phyloP scores from a whole-genome alignment of 345 rosid species.

The Gossypium bickii region DNA sequence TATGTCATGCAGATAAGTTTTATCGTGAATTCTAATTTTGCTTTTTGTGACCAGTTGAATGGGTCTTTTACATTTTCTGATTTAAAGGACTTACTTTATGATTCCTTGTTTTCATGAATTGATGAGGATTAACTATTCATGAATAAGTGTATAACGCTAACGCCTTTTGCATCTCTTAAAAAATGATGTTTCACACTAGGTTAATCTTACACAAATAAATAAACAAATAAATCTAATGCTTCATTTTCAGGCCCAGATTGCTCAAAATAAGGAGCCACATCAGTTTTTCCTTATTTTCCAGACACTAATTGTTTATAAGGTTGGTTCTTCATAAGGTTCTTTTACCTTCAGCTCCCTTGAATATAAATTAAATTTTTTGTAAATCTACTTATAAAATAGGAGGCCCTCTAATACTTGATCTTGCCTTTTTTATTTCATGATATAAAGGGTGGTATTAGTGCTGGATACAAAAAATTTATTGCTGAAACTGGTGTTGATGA shows the following conservation, averaged over 20 bases:
- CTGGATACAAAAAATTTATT: conserved; percentile 42
- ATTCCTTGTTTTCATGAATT: background rate
- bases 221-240: conserved; percentile 3
- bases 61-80: too few relatives aligned
- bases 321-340: conserved; percentile 20
- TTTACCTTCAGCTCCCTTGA: background rate
- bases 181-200: background rate
- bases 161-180: conserved; percentile 4
- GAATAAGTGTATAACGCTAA: background rate
- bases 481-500: conserved; percentile 38
- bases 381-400: background rate
- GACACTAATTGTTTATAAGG: conserved; percentile 57
- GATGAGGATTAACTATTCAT: background rate
- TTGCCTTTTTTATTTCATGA: conserved; percentile 12
- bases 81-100: background rate
- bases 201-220: background rate
- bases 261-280: conserved; percentile 61
- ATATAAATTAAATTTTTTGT: background rate
- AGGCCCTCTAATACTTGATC: conserved; percentile 6
- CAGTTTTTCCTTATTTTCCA: conserved; percentile 56
- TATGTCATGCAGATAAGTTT: too few relatives aligned
- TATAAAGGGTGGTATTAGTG: conserved; percentile 63
- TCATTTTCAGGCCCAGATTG: conserved; percentile 54
- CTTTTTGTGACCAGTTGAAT: too few relatives aligned
- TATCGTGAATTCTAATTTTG: too few relatives aligned